Conservation (phyloP, 768 basidiomycete genomes). For the Suillus luteus region DNA sequence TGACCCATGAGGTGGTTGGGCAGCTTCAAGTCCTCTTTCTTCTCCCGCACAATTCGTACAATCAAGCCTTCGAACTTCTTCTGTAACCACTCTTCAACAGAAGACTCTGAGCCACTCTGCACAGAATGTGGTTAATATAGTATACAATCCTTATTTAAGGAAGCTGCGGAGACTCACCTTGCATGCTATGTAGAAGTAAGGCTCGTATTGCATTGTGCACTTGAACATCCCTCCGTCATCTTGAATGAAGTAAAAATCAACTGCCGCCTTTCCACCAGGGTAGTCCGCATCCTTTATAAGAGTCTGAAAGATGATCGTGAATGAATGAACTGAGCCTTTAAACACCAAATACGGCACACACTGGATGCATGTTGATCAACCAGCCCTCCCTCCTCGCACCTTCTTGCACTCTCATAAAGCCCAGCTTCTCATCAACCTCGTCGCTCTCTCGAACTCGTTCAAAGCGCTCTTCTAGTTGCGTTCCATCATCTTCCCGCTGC, state of each 20-base stretch:
- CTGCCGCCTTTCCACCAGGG: constrained; percentile 83
- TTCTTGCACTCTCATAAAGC: constrained; percentile 81
- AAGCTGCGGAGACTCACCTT: constrained; percentile 58
- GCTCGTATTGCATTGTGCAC: constrained; percentile 88
- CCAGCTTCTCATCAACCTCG: constrained; percentile 92
- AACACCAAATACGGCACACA: constrained; percentile 41
- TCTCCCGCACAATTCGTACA: constrained; percentile 72
- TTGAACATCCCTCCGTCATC: constrained; percentile 98
- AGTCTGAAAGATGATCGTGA: constrained; percentile 50
- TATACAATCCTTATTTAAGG: neutral
- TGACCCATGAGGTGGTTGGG: constrained; percentile 99
- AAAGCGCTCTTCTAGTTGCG: constrained; percentile 81
- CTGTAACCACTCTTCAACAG: constrained; percentile 93
- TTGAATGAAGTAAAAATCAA: constrained; percentile 97
- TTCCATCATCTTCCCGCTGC: constrained; percentile 87
- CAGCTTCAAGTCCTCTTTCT: constrained; percentile 92
- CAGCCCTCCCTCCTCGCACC: constrained; percentile 82
- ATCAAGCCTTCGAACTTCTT: constrained; percentile 92
- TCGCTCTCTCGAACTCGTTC: constrained; percentile 76
- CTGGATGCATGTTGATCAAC: constrained; percentile 99
- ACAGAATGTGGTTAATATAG: constrained; percentile 8
- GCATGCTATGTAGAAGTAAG: constrained; percentile 92
- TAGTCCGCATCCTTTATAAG: constrained; percentile 84
- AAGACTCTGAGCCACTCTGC: constrained; percentile 82
- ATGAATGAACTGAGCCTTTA: constrained; percentile 2